Conservation (phyloP, 177 flowering plant species). For the Vitis hybrid region DNA sequence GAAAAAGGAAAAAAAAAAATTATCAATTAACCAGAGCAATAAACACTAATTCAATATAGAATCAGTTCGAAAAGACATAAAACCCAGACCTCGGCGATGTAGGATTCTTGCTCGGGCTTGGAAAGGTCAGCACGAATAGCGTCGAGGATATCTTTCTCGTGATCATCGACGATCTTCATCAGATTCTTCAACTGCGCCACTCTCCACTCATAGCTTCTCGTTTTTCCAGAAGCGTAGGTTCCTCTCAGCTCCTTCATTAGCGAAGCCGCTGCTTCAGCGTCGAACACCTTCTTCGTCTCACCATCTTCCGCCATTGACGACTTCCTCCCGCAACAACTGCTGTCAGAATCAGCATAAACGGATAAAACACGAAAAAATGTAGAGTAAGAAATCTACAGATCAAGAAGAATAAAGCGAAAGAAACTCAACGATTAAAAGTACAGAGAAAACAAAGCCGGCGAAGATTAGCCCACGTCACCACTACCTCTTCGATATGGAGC, state of each 20-base stretch:
- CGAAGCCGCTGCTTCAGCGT: slow-evolving; percentile 17
- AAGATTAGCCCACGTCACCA: too few relatives aligned
- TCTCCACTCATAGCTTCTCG: slow-evolving; percentile 41
- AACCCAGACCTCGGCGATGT: slow-evolving; percentile 30
- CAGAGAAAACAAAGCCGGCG: too few relatives aligned
- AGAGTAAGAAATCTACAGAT: too few relatives aligned
- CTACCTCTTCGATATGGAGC: too few relatives aligned
- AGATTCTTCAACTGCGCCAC: slow-evolving; percentile 29
- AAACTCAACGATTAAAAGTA: too few relatives aligned
- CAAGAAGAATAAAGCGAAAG: too few relatives aligned
- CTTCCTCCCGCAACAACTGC: too few relatives aligned
- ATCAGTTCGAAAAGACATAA: not conserved
- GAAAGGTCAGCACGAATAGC: slow-evolving; percentile 36
- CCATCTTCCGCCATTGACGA: slow-evolving; percentile 6
- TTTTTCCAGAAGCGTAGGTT: slow-evolving; percentile 31
- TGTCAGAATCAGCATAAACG: too few relatives aligned
- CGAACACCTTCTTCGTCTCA: slow-evolving; percentile 18
- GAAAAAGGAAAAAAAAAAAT: too few relatives aligned
- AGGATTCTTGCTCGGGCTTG: slow-evolving; percentile 34
- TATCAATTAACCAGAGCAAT: too few relatives aligned
- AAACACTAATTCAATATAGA: too few relatives aligned
- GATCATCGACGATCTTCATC: slow-evolving; percentile 18
- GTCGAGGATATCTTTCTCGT: slow-evolving; percentile 31
- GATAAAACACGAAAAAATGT: too few relatives aligned
- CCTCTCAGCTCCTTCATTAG: slow-evolving; percentile 37